Evolutionary conservation across 2,329 filamentous ascomycete species (phyloP).

Genomic region (Penicillium sp.): DNA sequence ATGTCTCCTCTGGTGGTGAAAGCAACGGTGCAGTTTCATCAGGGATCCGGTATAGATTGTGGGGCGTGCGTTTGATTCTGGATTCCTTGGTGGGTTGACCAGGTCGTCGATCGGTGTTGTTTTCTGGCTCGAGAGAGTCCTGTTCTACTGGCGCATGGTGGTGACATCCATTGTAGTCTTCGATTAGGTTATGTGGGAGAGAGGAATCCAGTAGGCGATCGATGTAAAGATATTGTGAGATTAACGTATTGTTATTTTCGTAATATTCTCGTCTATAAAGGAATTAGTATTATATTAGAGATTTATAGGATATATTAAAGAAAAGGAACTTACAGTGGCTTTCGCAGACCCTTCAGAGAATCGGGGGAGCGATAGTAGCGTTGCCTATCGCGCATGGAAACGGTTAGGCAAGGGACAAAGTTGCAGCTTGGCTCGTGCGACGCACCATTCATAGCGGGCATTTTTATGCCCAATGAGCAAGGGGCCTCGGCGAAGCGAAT

Average conservation of each 20-base stretch:
- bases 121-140: background rate
- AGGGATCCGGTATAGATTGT: slow-evolving; percentile 75
- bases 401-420: background rate
- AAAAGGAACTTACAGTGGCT: slow-evolving; percentile 58
- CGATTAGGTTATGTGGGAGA: slow-evolving; percentile 85
- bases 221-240: slow-evolving; percentile 92
- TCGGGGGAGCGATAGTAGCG: slow-evolving; percentile 81
- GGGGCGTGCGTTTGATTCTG: slow-evolving; percentile 72
- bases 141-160: slow-evolving; percentile 29
- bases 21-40: slow-evolving; percentile 35
- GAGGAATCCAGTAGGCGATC: slow-evolving; percentile 88
- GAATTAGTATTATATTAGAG: background rate
- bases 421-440: background rate
- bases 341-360: slow-evolving; percentile 69
- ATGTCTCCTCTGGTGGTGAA: slow-evolving; percentile 58
- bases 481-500: slow-evolving; percentile 15
- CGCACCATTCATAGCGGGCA: slow-evolving; percentile 74
- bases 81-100: slow-evolving; percentile 46
- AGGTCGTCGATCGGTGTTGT: slow-evolving; percentile 34
- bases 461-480: slow-evolving; percentile 82
- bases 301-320: background rate
- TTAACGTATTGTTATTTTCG: slow-evolving; percentile 80
- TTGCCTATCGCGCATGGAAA: slow-evolving; percentile 49
- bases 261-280: slow-evolving; percentile 72
- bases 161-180: slow-evolving; percentile 65